Base-by-base conservation (phyloP, 2,329 filamentous ascomycete species). In the Fusarium scirpi region DNA sequence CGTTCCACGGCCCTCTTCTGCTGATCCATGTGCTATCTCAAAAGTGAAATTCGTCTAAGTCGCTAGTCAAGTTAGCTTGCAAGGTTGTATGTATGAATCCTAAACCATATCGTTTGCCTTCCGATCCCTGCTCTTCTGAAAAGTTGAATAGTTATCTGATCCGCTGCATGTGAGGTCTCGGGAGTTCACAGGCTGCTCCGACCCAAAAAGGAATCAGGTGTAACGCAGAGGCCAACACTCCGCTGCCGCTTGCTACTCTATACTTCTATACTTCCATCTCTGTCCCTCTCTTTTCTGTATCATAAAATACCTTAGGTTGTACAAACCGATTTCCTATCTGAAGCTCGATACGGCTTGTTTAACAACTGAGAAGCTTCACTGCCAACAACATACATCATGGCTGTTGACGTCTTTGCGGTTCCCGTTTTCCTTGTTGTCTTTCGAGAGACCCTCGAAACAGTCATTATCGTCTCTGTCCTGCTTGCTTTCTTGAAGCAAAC, bases 361-460 rank as follows among this genome's bases (percentile, higher is more conserved):
- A 48, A 43, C 34, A 30, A 25, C 12, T 25, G 34, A 27, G 40
- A 4, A 22, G 29, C 38, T 51, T 13, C 18, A n/a, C 24, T 41
- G 13, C 44, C n/a, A 38, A 15, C 49, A 49, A 44, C 20, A 25
- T 40, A 49, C 71, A 78, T 53, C 70, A 90, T 87, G 82, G 90
- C 90, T 78, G 85, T 86, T 65, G 87, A 91, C 78, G 89, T 94
- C 62, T 94, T 94, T 79, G 87, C 91, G 68, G 89, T 94, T 24
- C 92, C 91, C 70, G 89, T 97, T 58, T 97, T 97, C 83, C 94
- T 97, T 83, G 92, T 97, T 79, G 90, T 93, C 81, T 96, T 97
- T 79, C 90, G 94, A 77, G 94, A 97, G 82, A 89, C 90, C 44
- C 84, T 97, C 49, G 94, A 97, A 83, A 92, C 91, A 1, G 90